phyloP scores from a whole-genome alignment of 2,329 filamentous ascomycete species.

The Pseudopithomyces maydicus region DNA sequence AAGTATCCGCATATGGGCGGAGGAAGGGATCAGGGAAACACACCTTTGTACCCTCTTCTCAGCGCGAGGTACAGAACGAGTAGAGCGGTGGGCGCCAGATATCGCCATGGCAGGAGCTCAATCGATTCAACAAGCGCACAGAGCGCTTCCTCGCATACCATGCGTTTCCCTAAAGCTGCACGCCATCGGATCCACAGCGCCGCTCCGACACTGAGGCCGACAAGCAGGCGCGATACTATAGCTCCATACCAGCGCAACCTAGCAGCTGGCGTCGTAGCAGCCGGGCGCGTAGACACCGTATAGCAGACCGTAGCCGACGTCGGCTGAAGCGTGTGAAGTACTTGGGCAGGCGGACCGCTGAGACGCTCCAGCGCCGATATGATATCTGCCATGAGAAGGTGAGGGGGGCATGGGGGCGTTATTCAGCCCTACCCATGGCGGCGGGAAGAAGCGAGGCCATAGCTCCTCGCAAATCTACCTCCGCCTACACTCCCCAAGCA shows the following conservation, averaged over 20 bases:
- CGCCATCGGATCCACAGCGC: constrained; percentile 38
- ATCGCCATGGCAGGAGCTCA: constrained; percentile 49
- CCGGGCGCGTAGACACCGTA: constrained; percentile 81
- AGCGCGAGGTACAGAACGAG: constrained; percentile 52
- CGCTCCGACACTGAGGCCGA: constrained; percentile 49
- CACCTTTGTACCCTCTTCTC: constrained; percentile 58
- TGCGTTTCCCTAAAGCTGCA: constrained; percentile 7
- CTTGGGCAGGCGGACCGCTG: constrained; percentile 32
- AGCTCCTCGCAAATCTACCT: constrained; percentile 12
- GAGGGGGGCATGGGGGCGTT: background rate
- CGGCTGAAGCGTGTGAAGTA: constrained; percentile 39
- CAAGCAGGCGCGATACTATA: constrained; percentile 51
- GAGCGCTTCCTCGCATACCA: constrained; percentile 20
- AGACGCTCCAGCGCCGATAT: constrained; percentile 26
- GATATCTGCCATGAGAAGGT: constrained; percentile 20
- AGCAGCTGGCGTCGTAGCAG: constrained; percentile 52
- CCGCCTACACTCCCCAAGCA: background rate
- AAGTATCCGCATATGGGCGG: background rate
- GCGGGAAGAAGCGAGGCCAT: constrained; percentile 22
- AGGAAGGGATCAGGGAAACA: constrained; percentile 12
- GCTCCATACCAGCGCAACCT: constrained; percentile 51
- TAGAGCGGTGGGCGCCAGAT: constrained; percentile 46
- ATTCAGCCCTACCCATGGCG: constrained; percentile 13
- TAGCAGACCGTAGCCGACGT: constrained; percentile 89
- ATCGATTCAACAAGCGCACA: constrained; percentile 45